Base-by-base conservation (phyloP, 176 grass and related monocot species). In the Avena sativa region DNA sequence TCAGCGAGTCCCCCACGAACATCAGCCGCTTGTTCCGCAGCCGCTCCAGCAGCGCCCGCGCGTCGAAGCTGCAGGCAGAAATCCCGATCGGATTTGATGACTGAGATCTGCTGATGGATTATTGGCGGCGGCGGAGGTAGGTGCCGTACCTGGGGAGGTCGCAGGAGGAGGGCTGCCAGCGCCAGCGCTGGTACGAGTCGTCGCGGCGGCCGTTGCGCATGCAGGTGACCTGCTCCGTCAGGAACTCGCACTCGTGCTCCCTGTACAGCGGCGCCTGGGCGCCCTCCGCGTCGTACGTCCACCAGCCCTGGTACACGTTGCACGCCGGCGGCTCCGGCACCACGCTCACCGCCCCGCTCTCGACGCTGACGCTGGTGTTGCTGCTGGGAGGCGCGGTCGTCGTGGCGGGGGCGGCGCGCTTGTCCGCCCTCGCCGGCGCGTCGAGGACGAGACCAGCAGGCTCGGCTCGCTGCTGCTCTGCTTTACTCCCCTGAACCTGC, bases 201-300 rank as follows among this genome's bases (percentile, higher is more conserved):
- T 95, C 88, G 71, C 85, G 90, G 47, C 95, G 88, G 19, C 93
- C 95, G 74, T 98, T 98, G 82, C 93, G 89, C 91, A 95, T 98
- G 89, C 95, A 98, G 48, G 95, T 98, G 3, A 95, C 95, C 86
- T 98, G 95, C 91, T 98, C 95, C 21, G 95, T 95, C 30, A 98
- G 91, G 85, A 93, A 98, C 87, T 90, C 89, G 88, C 95, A 98
- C 80, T 92, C 85, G 10, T 65, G n/a, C 76, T 97, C 95, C 2
- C 30, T 62, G 84, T 97, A 97, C 52, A 97, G 64, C 73, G 89
- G 89, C 79, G 65, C 71, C 38, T 75, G 87, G 21, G 55, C 50
- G 6, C 78, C 87, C 26, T 47, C 79, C 13, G 82, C 89, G 91
- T 98, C 95, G 65, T 81, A 98, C 15, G 86, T 87, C 95, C 95